Evolutionary conservation across 1,284 basidiomycete species (phyloP).

Genomic region (Phellinidium pouzarii): DNA sequence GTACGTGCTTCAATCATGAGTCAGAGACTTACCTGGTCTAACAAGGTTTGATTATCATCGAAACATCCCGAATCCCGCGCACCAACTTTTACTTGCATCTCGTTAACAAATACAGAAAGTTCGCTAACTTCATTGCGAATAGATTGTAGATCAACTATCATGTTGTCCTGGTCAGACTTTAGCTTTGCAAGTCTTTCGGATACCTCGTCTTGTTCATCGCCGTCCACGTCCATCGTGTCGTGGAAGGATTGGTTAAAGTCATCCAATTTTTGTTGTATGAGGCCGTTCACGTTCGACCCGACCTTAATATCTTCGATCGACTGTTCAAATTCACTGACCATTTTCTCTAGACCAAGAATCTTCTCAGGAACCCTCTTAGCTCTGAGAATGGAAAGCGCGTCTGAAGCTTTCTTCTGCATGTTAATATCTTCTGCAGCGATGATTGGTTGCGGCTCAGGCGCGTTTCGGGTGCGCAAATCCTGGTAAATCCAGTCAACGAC

Average conservation of each 20-base stretch:
- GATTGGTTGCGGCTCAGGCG: neutral
- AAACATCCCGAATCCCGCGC: neutral
- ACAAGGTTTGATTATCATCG: neutral
- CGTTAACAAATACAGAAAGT: neutral
- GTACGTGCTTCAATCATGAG: neutral
- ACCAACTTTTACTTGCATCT: neutral
- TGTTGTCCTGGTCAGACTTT: neutral
- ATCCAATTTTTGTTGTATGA: constrained; percentile 2
- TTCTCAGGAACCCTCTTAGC: neutral
- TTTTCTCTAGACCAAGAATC: neutral
- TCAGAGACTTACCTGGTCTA: neutral
- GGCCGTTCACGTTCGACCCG: neutral
- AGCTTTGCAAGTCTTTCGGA: neutral
- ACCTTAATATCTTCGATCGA: neutral
- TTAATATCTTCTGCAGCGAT: neutral
- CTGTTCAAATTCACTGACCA: neutral
- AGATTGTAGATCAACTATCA: neutral
- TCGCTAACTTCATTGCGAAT: neutral
- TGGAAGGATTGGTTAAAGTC: neutral
- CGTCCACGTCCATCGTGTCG: neutral
- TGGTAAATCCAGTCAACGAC: neutral
- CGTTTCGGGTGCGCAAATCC: neutral
- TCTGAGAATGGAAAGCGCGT: neutral
- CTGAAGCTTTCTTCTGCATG: neutral
- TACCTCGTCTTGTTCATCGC: neutral